These are phyloP conservation scores for Hypoxylon sp. DNA, from an alignment of 2,329 filamentous ascomycete species.

Conservation along the genomic window DNA sequence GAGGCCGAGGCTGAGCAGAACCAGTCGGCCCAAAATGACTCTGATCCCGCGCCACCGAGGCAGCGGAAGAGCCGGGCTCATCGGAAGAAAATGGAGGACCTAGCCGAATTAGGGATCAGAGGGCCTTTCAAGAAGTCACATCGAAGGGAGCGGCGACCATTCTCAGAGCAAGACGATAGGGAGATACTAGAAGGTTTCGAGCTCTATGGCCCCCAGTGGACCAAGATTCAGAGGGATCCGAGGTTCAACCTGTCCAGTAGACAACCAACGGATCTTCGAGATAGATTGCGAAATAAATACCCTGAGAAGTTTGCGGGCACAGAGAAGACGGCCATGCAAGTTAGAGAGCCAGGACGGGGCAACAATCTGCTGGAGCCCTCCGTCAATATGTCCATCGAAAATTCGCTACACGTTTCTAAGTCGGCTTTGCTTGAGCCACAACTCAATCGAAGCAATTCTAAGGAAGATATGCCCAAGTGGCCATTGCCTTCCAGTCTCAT, in stretches of 20 bases:
- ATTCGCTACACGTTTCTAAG: conserved; percentile 60
- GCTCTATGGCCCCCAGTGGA: conserved; percentile 75
- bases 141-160: conserved; percentile 72
- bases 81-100: conserved; percentile 69
- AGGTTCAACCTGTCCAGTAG: conserved; percentile 70
- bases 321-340: conserved; percentile 68
- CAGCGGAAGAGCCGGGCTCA: conserved; percentile 68
- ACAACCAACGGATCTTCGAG: conserved; percentile 74
- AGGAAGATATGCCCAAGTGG: conserved; percentile 66
- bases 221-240: conserved; percentile 74
- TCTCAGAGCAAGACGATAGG: conserved; percentile 73
- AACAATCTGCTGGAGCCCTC: conserved; percentile 67
- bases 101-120: conserved; percentile 71
- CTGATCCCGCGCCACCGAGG: conserved; percentile 57
- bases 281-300: conserved; percentile 75
- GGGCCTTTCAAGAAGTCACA: conserved; percentile 74
- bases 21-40: conserved; percentile 52
- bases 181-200: conserved; percentile 74
- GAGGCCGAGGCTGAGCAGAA: conserved; percentile 47
- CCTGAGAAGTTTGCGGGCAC: conserved; percentile 70
- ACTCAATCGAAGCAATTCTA: conserved; percentile 59
- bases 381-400: conserved; percentile 65
- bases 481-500: conserved; percentile 54
- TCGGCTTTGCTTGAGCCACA: conserved; percentile 59
- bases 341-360: conserved; percentile 59